phyloP scores from a whole-genome alignment of 2,329 filamentous ascomycete genomes.

The Fusarium continuum region DNA sequence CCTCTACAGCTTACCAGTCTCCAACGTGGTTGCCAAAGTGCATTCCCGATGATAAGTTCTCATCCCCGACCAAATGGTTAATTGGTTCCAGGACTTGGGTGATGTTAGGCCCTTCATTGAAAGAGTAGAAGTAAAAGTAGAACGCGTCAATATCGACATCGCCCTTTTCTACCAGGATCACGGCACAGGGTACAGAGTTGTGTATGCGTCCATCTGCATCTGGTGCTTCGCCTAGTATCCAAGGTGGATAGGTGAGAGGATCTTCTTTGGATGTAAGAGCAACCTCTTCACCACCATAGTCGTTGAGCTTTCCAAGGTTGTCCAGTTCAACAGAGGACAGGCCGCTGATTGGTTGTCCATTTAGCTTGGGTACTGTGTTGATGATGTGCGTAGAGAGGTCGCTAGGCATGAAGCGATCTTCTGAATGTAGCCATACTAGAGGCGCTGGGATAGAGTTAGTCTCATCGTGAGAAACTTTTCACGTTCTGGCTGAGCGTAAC shows the following conservation, averaged over 20 bases:
- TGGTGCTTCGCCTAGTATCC: conserved; percentile 43
- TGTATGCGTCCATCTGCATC: conserved; percentile 34
- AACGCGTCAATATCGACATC: conserved; percentile 45
- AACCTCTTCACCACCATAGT: conserved; percentile 17
- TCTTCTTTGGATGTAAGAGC: conserved; percentile 44
- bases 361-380: conserved; percentile 42
- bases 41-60: conserved; percentile 28
- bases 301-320: conserved; percentile 45
- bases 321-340: conserved; percentile 41
- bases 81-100: conserved; percentile 47
- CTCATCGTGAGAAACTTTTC: background rate
- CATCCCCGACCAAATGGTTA: conserved; percentile 28
- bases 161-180: conserved; percentile 45
- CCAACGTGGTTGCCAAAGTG: conserved; percentile 47
- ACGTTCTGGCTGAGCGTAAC: conserved; percentile 7
- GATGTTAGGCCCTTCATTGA: conserved; percentile 46
- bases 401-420: conserved; percentile 46
- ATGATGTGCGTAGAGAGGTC: conserved; percentile 44
- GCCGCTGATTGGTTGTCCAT: conserved; percentile 25
- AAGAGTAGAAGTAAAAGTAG: conserved; percentile 50
- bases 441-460: conserved; percentile 39
- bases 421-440: conserved; percentile 46
- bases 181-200: conserved; percentile 44
- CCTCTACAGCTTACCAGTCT: conserved; percentile 36
- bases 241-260: conserved; percentile 38